Base-by-base conservation (phyloP, 495 filamentous ascomycete species). In the Aspergillus campestris region DNA sequence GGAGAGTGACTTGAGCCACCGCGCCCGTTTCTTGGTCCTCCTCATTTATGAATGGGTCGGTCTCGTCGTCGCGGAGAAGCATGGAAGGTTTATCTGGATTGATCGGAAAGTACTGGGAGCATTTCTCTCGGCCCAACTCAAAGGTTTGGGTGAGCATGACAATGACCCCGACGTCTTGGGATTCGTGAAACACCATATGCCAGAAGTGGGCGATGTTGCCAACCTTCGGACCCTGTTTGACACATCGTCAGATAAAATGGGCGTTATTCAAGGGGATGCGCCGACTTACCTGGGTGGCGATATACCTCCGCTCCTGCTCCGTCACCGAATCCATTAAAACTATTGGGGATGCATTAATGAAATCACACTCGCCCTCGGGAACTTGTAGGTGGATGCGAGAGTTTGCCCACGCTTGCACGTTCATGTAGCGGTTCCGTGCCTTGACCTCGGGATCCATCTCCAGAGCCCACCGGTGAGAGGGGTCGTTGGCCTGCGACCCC, bases 311-410 rank as follows among this genome's bases (percentile, higher is more conserved):
- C 40, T 72, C 61, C 34, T 66, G 61, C 32, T 64, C 55, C 11
- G 78, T 73, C 8, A 69, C 64, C 7, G 78, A 74, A 45, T 79
- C 77, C 31, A 64, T 68, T 27, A 96, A 69, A 6, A 72, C 56
- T 37, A 99, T 94, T 13, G 89, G 88, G 7, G 88, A 94, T 13
- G 92, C 92, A 60, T 99, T 99, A 71, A 97, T 94, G 65, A 97
- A 99, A 62, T 96, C 87, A 52, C 81, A 80, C 45, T 82, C 67
- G 10, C 83, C 87, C 28, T 83, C 78, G 8, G 87, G 84, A 2
- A 97, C 92, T 31, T 77, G 76, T 15, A 99, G 79, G 56, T 82
- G 83, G 42, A 99, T 71, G 1, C 92, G 87, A 52, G 90, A 89
- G 58, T 86, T 81, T 44, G 80, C 79, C 81, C 81, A 96, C 0